Conservation (phyloP, 768 basidiomycete genomes). For the Leccinum variicolor region DNA sequence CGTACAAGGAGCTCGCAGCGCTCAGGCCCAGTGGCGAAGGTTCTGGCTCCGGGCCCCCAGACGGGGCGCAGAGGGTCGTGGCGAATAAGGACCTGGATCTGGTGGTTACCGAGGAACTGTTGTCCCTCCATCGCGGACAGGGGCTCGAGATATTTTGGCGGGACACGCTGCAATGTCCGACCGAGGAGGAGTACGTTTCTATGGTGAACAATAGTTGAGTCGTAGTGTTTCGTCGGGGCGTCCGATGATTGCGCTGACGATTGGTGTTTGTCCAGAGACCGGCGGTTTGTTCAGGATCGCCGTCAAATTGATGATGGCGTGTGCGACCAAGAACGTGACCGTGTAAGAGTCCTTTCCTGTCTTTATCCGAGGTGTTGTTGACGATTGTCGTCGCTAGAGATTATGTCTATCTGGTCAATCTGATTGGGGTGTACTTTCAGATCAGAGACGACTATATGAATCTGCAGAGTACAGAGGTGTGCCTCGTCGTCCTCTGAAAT, state of each 20-base stretch:
- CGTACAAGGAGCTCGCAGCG: slow-evolving; percentile 69
- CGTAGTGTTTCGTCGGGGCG: slow-evolving; percentile 54
- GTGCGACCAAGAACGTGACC: slow-evolving; percentile 56
- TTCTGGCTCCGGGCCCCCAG: background rate
- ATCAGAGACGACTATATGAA: slow-evolving; percentile 99
- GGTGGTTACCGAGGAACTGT: slow-evolving; percentile 48
- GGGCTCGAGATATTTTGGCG: slow-evolving; percentile 95
- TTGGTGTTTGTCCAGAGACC: slow-evolving; percentile 62
- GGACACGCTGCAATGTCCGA: slow-evolving; percentile 86
- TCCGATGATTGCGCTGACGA: slow-evolving; percentile 2
- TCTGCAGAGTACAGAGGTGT: slow-evolving; percentile 81
- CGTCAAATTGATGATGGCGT: slow-evolving; percentile 96
- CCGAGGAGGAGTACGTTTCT: slow-evolving; percentile 88
- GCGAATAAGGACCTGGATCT: slow-evolving; percentile 76
- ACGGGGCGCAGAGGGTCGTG: slow-evolving; percentile 26
- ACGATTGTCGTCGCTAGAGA: slow-evolving; percentile 45
- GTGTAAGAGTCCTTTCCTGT: slow-evolving; percentile 40
- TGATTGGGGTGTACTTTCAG: slow-evolving; percentile 93
- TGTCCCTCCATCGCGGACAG: slow-evolving; percentile 92
- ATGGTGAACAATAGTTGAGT: slow-evolving; percentile 95
- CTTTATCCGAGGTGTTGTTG: background rate
- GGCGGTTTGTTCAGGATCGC: slow-evolving; percentile 91
- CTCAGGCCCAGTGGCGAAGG: slow-evolving; percentile 8
- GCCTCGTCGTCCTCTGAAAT: background rate
- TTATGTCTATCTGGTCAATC: slow-evolving; percentile 89